These are phyloP conservation scores for Psidium friedrichsthalianum DNA, from an alignment of 345 rosid genomes.

Conservation along the genomic window DNA sequence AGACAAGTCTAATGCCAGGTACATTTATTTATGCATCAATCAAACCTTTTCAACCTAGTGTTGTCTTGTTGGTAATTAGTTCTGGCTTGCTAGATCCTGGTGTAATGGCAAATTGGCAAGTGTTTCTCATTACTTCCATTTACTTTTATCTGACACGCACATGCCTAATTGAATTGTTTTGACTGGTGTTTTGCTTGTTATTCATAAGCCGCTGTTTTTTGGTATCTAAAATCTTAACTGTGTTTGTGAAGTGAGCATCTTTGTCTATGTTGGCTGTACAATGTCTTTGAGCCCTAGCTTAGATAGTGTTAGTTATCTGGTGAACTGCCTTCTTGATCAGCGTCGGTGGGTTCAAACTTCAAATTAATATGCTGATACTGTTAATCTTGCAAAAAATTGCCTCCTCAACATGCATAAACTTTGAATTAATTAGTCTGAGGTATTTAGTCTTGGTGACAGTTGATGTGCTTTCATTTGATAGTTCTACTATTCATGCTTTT, in stretches of 20 bases:
- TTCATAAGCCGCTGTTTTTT: neutral
- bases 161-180: neutral
- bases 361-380: neutral
- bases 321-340: neutral
- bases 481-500: neutral
- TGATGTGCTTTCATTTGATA: neutral
- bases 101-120: neutral
- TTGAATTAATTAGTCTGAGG: neutral
- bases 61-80: neutral
- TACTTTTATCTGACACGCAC: neutral
- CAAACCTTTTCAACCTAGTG: neutral
- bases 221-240: neutral
- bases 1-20: constrained; percentile 82
- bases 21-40: neutral
- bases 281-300: neutral
- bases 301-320: neutral
- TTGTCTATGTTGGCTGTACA: neutral
- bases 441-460: neutral
- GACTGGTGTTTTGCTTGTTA: neutral
- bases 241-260: neutral
- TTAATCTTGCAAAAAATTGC: neutral
- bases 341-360: neutral
- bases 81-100: neutral
- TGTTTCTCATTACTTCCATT: neutral
- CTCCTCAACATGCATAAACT: neutral